Base-by-base conservation (phyloP, 2,329 filamentous ascomycete genomes). In the Fusarium subtropicale region DNA sequence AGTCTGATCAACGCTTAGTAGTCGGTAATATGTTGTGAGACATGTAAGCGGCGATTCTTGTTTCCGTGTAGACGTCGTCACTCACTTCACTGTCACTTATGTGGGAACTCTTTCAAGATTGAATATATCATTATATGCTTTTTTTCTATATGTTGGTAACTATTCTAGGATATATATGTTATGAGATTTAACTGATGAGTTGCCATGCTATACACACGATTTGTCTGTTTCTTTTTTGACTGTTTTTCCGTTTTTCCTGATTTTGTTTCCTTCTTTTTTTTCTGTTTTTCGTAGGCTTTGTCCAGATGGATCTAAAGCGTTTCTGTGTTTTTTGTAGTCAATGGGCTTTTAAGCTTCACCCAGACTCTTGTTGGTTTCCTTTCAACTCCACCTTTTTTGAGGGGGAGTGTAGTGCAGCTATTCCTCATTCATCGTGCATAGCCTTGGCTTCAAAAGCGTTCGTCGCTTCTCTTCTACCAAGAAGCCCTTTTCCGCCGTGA, bases 401-500 rank as follows among this genome's bases (percentile, higher is more conserved):
- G 56, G 60, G 64, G 46, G n/a, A 39, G 36, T 39, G n/a, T 13
- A 48, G 60, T 59, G 67, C 57, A 61, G 62, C 58, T 64, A 59
- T 63, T 57, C 56, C 61, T 61, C 51, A 53, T 70, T 55, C 47
- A 56, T 67, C 60, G 56, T 71, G 56, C 51, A 53, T 46, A 57
- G 48, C 56, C 56, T 55, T 59, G 53, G 48, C 67, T 58, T 56
- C 56, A 52, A 52, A 60, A 42, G 51, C 57, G 42, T 56, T 45
- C 45, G 51, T 59, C 45, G 59, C 47, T 50, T 62, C 63, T 67
- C 56, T 45, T 60, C 61, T 48, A 34, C 53, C 39, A 45, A 67
- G 60, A 67, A 53, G 60, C 33, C 52, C 45, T 41, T 39, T 42
- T 48, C 44, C 26, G 60, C 56, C 67, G 48, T 28, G 51, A 39